Conservation (phyloP, 1,284 basidiomycete genomes). For the Cryptococcus sp. region DNA sequence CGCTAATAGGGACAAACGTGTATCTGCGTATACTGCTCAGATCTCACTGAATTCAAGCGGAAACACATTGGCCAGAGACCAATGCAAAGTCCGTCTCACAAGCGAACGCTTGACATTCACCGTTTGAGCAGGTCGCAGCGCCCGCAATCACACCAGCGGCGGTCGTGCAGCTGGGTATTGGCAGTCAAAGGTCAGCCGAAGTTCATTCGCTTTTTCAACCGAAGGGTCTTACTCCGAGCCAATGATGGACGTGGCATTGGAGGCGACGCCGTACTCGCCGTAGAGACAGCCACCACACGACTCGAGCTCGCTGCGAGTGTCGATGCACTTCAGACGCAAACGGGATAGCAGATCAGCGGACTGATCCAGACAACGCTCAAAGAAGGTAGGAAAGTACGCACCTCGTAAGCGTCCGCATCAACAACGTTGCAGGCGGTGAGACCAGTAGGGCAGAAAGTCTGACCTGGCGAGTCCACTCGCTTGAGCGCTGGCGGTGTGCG, state of each 20-base stretch:
- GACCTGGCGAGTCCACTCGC: slow-evolving; percentile 11
- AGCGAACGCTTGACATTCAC: slow-evolving; percentile 8
- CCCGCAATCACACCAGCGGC: slow-evolving; percentile 7
- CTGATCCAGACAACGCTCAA: not conserved
- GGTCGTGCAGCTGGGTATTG: slow-evolving; percentile 6
- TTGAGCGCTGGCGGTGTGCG: slow-evolving; percentile 3
- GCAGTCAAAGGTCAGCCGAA: not conserved
- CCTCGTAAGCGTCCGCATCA: slow-evolving; percentile 10
- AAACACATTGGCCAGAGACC: slow-evolving; percentile 5
- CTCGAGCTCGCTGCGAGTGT: slow-evolving; percentile 23
- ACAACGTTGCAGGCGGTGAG: slow-evolving; percentile 10
- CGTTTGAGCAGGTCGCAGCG: slow-evolving; percentile 10
- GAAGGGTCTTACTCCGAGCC: no score
- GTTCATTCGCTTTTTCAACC: not conserved
- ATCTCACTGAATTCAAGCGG: not conserved
- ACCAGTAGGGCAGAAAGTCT: slow-evolving; percentile 11
- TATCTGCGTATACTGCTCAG: no score
- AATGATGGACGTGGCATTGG: not conserved
- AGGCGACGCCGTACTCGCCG: slow-evolving; percentile 4
- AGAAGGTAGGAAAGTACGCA: slow-evolving; percentile 6
- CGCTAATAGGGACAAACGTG: no score
- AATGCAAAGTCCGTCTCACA: slow-evolving; percentile 10
- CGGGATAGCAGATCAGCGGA: not conserved
- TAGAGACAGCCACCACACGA: slow-evolving; percentile 27
- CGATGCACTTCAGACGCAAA: slow-evolving; percentile 19